Base-by-base conservation (phyloP, 768 basidiomycete species). In the Daedaleopsis sinensis region DNA sequence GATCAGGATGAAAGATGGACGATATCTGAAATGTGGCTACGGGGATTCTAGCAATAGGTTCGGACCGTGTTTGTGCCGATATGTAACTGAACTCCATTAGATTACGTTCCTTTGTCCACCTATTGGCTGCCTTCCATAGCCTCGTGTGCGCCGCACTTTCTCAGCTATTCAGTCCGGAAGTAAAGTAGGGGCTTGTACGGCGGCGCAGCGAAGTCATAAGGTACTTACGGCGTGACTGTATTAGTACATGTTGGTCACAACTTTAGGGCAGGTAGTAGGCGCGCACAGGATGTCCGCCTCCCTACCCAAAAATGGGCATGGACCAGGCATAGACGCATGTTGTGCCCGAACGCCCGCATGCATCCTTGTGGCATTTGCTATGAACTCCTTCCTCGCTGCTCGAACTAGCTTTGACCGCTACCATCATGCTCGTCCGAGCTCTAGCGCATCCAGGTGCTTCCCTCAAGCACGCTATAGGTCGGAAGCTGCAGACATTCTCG, bases 1-100 rank as follows among this genome's bases (percentile, higher is more conserved):
- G 63, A 68, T 50, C 57, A 39, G 39, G 24, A 16, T n/a, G 48
- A 59, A 19, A 58, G 60, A 16, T 71, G 70, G 70, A 60, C 44
- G 11, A 58, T 71, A 18, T 55, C 62, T 49, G 66, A 69, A 53
- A 56, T 71, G 10, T 69, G 62, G 64, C 50, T 70, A 48, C 58
- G 63, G 21, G 68, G 68, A 4, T 44, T 67, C 15, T 67, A 62
- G 52, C 50, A 9, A 27, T 47, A 47, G 19, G n/a, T 42, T 42
- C 13, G 18, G 18, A 24, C 46, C 19, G 21, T 1, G n/a, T 57
- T 18, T 18, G 37, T 11, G 36, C 18, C 49, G 23, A 27, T 24
- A 37, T 51, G 37, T 51, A 21, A 38, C 27, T 32, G 27, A 32
- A 32, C 27, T 7, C 7, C 27, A 7, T 32, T 32, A 32, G 27